A percentile compares a stretch with the other conserved stretches of the same genome.
phyloP scores from a whole-genome alignment of 352 stramenopile genomes.

The Elongisporangium undulatum region DNA sequence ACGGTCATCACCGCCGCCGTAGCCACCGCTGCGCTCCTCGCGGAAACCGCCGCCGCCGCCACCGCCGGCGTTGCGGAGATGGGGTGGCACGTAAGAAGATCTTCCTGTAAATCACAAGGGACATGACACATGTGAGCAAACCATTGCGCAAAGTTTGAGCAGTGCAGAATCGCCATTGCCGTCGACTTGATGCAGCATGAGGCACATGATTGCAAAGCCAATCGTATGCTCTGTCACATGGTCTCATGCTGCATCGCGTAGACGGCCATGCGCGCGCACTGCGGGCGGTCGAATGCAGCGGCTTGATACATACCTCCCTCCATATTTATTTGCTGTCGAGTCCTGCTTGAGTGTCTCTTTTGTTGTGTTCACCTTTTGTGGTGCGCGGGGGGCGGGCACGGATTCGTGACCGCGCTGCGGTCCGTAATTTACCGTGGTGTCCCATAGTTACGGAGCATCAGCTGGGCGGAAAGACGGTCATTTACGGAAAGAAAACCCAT shows the following conservation, averaged over 20 bases:
- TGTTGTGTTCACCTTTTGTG: conserved; percentile 1
- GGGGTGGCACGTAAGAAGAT: conserved; percentile 73
- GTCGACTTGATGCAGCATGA: background rate
- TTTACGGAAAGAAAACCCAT: background rate
- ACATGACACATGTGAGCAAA: background rate
- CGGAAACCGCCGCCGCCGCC: conserved; percentile 15
- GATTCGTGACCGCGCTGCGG: background rate
- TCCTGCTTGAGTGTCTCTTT: conserved; percentile 12
- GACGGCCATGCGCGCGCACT: background rate
- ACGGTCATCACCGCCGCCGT: conserved; percentile 14
- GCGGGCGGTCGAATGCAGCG: background rate
- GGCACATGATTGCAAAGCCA: background rate
- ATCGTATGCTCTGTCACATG: background rate
- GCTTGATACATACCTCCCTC: conserved; percentile 20
- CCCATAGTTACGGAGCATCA: background rate
- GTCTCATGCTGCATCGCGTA: background rate
- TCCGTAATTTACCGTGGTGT: background rate
- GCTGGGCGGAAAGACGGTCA: background rate
- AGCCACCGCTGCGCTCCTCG: conserved; percentile 7
- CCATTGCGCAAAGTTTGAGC: conserved; percentile 2
- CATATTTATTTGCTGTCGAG: conserved; percentile 17
- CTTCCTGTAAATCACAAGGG: conserved; percentile 25
- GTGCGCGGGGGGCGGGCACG: background rate
- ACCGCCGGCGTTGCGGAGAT: conserved; percentile 46
- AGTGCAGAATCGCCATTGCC: background rate